A percentile compares a stretch with the other conserved stretches of the same genome.
Evolutionary conservation across 495 filamentous ascomycete genomes (phyloP).

Genomic region (Acidiella bohemica): DNA sequence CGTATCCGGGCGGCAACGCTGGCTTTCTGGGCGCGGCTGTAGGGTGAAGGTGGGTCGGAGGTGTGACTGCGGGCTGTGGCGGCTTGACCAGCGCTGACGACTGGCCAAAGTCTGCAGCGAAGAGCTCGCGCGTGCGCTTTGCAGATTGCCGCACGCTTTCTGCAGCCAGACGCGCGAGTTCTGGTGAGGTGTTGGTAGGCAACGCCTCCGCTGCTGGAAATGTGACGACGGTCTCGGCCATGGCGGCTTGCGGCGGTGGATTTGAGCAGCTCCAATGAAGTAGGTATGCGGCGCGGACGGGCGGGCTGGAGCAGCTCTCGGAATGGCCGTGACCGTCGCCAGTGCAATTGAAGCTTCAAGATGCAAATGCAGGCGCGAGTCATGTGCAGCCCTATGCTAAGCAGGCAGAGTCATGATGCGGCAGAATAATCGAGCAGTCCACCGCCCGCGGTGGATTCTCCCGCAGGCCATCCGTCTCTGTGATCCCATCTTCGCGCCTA

Average conservation of each 20-base stretch:
- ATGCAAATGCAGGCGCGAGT: not conserved
- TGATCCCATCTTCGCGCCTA: no score
- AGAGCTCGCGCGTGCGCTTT: slow-evolving; percentile 51
- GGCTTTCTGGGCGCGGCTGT: slow-evolving; percentile 34
- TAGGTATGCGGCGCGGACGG: no score
- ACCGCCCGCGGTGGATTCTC: no score
- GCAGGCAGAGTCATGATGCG: no score
- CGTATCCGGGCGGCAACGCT: slow-evolving; percentile 48
- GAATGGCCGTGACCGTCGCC: no score
- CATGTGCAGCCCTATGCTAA: no score
- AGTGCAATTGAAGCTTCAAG: not conserved
- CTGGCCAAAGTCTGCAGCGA: slow-evolving; percentile 31
- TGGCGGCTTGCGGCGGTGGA: not conserved
- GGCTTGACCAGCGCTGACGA: slow-evolving; percentile 19
- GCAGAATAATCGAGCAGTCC: no score
- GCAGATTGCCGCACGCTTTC: slow-evolving; percentile 34
- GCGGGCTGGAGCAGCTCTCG: no score
- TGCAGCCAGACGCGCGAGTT: slow-evolving; percentile 4
- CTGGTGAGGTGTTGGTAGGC: slow-evolving; percentile 1
- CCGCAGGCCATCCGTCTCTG: no score
- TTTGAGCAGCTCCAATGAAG: not conserved
- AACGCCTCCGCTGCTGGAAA: not conserved
- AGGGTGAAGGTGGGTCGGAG: slow-evolving; percentile 41
- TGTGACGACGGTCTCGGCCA: slow-evolving; percentile 4
- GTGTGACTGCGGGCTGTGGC: slow-evolving; percentile 21